Evolutionary conservation across 2,329 filamentous ascomycete species (phyloP).

Genomic region (Coleophoma crateriformis): DNA sequence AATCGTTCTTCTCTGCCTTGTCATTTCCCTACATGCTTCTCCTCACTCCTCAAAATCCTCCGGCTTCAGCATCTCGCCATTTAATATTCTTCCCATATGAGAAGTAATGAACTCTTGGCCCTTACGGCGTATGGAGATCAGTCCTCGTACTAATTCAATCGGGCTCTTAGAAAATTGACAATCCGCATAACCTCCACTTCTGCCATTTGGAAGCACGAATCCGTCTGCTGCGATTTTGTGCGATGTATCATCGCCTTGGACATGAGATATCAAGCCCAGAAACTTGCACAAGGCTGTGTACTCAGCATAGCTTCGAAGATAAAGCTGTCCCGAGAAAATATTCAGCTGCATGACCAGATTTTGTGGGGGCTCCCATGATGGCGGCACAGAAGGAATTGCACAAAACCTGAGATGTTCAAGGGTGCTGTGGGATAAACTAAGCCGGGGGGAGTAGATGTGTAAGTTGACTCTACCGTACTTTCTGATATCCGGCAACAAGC

Average conservation of each 20-base stretch:
- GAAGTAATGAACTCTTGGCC: not conserved
- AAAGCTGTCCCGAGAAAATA: slow-evolving; percentile 63
- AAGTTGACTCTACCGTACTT: slow-evolving; percentile 31
- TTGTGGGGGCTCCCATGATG: slow-evolving; percentile 12
- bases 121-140: not conserved
- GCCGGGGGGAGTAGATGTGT: slow-evolving; percentile 44
- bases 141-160: not conserved
- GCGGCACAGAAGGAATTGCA: slow-evolving; percentile 24
- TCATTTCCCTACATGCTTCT: too few species aligned
- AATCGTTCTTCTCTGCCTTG: too few species aligned
- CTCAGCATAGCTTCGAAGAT: slow-evolving; percentile 45
- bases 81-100: not conserved
- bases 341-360: slow-evolving; percentile 42
- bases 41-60: not conserved
- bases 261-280: slow-evolving; percentile 30
- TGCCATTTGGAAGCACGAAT: too few species aligned
- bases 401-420: slow-evolving; percentile 42
- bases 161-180: not conserved
- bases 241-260: too few species aligned
- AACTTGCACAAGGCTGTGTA: slow-evolving; percentile 46
- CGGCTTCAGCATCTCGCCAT: not conserved
- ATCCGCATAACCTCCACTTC: not conserved
- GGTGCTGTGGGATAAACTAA: slow-evolving; percentile 27
- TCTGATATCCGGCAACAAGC: slow-evolving; percentile 35
- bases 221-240: too few species aligned